Evolutionary conservation across 192 early-diverging fungal species (phyloP).

Genomic region (Podochytrium sp.): DNA sequence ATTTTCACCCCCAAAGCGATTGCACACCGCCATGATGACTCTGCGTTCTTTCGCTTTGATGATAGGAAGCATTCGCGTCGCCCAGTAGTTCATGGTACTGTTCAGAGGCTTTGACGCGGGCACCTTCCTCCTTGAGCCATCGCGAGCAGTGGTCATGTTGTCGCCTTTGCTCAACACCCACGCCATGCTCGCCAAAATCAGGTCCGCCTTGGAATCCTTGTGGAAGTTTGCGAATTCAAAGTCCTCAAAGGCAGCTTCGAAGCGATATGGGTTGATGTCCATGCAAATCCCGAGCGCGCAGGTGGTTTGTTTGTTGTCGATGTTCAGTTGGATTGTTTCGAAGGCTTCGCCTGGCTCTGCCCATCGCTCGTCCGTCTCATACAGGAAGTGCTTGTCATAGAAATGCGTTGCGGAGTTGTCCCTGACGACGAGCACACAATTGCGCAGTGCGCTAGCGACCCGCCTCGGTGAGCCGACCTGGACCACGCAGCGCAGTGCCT

Average conservation of each 20-base stretch:
- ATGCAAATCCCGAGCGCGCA: conserved; percentile 80
- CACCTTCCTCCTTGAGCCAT: neutral
- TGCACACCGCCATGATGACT: conserved; percentile 21
- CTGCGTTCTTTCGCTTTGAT: neutral
- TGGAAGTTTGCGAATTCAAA: conserved; percentile 78
- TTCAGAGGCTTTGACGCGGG: too few species aligned
- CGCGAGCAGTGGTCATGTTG: neutral
- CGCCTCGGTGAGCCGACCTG: conserved; percentile 52
- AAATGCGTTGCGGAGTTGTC: conserved; percentile 18
- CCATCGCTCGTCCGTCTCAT: conserved; percentile 74
- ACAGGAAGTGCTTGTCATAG: conserved; percentile 77
- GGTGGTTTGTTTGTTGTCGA: conserved; percentile 21
- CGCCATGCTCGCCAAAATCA: conserved; percentile 53
- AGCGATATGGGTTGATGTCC: conserved; percentile 81
- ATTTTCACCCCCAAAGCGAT: conserved; percentile 17
- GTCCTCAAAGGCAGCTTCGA: conserved; percentile 62
- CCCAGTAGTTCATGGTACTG: conserved; percentile 20
- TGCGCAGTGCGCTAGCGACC: conserved; percentile 44
- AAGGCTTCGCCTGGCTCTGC: conserved; percentile 73
- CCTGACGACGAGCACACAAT: conserved; percentile 63
- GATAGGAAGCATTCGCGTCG: conserved; percentile 16
- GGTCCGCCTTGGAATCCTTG: neutral
- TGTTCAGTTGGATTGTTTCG: neutral
- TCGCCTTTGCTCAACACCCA: conserved; percentile 65
- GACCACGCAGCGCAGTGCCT: conserved; percentile 56